Base-by-base conservation (phyloP, 371 early-diverging fungal species). In the Circinella minor region DNA sequence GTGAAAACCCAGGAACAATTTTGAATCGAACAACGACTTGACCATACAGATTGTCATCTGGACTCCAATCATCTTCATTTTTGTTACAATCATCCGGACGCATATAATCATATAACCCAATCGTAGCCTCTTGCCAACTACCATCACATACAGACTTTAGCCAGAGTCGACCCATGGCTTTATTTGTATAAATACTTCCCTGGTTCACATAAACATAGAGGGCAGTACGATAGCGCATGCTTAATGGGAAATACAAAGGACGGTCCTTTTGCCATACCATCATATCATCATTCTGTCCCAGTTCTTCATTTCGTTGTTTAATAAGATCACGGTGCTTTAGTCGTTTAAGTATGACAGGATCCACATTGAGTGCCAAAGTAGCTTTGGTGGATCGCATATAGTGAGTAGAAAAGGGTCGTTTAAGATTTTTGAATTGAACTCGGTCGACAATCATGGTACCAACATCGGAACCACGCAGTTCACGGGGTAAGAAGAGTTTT, bases 201-300 rank as follows among this genome's bases (percentile, higher is more conserved):
- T 77, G 72, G 1, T 34, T 49, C 3, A 77, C n/a, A 27, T 80
- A 75, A 2, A 80, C 51, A 43, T 66, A 80, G n/a, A 80, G 15
- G 8, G 77, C 77, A 0, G 77, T 77, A 34, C 69, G 61, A 47
- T 80, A 77, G 9, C 80, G 73, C 80, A 77, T 80, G 8, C 61
- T 67, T 15, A 80, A 66, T 7, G 80, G 80, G 36, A 80, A 75
- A 43, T 73, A 80, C 38, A 77, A 48, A 4, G 63, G 69, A 14
- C 71, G 64, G 8, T 20, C 6, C 11, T 65, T 55, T 15, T 62
- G 55, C 80, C 80, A 80, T 2, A 48, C 36, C 3, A 64, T 59
- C n/a, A 59, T 60, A 43, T 7, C 43, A 18, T 34, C 55, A 8
- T 37, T 38, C 0, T 43, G 43, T 43, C 11, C 43, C 27, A 27